A percentile compares a stretch with the other conserved stretches of the same genome.
Conservation (phyloP, 2,329 filamentous ascomycete species). For the Neonectria hederae region DNA sequence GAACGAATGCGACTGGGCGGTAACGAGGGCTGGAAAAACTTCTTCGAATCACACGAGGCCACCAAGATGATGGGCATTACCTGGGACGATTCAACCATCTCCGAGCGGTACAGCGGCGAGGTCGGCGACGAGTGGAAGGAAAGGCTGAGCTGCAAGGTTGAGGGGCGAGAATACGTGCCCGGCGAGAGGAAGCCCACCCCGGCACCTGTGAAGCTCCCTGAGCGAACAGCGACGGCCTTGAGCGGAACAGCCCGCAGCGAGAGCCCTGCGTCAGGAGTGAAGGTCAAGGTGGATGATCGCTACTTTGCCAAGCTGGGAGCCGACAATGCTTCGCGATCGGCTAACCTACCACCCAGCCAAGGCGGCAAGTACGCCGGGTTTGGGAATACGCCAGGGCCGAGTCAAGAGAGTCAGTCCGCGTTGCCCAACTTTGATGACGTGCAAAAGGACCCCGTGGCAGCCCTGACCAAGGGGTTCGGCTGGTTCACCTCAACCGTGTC, state of each 20-base stretch:
- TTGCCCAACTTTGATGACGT: slow-evolving; percentile 84
- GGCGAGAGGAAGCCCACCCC: slow-evolving; percentile 65
- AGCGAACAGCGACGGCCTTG: slow-evolving; percentile 54
- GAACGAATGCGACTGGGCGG: slow-evolving; percentile 93
- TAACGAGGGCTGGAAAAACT: slow-evolving; percentile 86
- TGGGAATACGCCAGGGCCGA: slow-evolving; percentile 75
- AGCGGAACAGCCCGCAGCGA: slow-evolving; percentile 52
- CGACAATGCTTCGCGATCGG: slow-evolving; percentile 81
- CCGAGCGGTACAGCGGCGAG: slow-evolving; percentile 88
- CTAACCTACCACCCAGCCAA: slow-evolving; percentile 82
- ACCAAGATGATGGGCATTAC: slow-evolving; percentile 73
- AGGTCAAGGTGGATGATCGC: slow-evolving; percentile 78
- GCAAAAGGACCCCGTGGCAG: slow-evolving; percentile 88
- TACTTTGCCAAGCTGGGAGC: slow-evolving; percentile 89
- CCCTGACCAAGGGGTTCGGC: slow-evolving; percentile 90
- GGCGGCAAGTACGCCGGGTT: slow-evolving; percentile 95
- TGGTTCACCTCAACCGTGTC: slow-evolving; percentile 91
- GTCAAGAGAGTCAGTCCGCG: slow-evolving; percentile 53
- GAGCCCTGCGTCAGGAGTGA: slow-evolving; percentile 53
- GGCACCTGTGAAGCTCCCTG: slow-evolving; percentile 45
- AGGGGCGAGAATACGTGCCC: slow-evolving; percentile 85
- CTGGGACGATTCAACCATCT: slow-evolving; percentile 90
- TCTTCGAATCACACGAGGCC: slow-evolving; percentile 80
- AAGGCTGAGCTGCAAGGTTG: slow-evolving; percentile 84
- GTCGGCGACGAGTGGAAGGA: slow-evolving; percentile 97